Conservation (phyloP, 208 protist species). For the Wallacemonas collosoma region DNA sequence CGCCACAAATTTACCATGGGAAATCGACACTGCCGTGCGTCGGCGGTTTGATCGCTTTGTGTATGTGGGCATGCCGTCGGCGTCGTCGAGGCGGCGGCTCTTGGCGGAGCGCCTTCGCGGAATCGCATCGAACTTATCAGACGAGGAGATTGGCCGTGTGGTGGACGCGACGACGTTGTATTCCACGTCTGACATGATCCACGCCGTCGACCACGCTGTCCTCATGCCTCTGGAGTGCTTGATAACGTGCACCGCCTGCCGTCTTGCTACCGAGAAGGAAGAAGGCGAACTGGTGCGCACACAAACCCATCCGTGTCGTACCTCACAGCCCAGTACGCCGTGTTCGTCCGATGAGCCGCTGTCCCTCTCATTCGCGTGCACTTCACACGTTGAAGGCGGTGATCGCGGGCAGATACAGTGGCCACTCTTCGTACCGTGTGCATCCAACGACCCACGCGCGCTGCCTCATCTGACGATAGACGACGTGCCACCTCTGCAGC, state of each 20-base stretch:
- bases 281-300: too few species aligned
- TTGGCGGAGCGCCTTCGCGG: constrained; percentile 32
- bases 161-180: constrained; percentile 65
- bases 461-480: constrained; percentile 12
- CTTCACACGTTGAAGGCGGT: too few species aligned
- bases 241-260: constrained; percentile 72
- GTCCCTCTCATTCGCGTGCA: too few species aligned
- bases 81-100: constrained; percentile 33
- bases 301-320: too few species aligned
- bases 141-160: constrained; percentile 44
- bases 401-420: background rate
- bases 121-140: constrained; percentile 41
- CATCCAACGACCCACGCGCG: constrained; percentile 26
- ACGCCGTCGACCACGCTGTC: constrained; percentile 89
- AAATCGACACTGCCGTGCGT: constrained; percentile 86
- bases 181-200: constrained; percentile 93
- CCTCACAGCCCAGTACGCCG: too few species aligned
- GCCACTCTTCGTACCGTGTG: constrained; percentile 33
- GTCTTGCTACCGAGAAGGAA: constrained; percentile 23
- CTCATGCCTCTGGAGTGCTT: constrained; percentile 92
- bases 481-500: constrained; percentile 12
- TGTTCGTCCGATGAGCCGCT: too few species aligned
- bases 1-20: constrained; percentile 93
- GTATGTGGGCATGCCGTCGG: constrained; percentile 79
- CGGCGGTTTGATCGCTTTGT: constrained; percentile 90